These are phyloP conservation scores for Myxozyma udenii DNA, from an alignment of 805 yeast species.

Conservation along the genomic window DNA sequence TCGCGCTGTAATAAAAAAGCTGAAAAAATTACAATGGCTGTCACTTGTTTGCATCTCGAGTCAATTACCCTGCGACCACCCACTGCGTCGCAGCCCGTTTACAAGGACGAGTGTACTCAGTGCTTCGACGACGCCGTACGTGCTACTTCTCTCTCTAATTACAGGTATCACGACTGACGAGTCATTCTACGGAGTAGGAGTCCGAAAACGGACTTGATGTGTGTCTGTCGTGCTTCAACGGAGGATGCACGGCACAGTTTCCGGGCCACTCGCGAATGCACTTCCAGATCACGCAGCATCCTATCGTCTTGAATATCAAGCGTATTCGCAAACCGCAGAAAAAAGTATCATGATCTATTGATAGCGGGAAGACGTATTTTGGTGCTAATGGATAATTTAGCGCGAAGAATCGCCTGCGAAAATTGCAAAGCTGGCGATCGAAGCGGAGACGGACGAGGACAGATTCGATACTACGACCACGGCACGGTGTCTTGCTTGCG, in stretches of 20 bases:
- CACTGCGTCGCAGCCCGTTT: conserved; percentile 44
- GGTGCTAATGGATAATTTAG: conserved; percentile 26
- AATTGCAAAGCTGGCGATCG: conserved; percentile 64
- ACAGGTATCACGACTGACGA: neutral
- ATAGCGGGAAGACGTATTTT: conserved; percentile 26
- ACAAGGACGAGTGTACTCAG: conserved; percentile 87
- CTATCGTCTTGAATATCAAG: conserved; percentile 55
- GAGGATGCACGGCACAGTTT: conserved; percentile 48
- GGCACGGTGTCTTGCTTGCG: conserved; percentile 44
- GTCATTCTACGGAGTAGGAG: conserved; percentile 33
- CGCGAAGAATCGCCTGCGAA: conserved; percentile 44
- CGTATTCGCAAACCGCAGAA: conserved; percentile 32
- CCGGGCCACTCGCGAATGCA: conserved; percentile 63
- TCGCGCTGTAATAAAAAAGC: conserved; percentile 1
- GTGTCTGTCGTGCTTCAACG: conserved; percentile 62
- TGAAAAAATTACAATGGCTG: neutral
- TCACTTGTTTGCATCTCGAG: conserved; percentile 24
- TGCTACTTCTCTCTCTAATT: neutral
- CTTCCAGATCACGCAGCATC: conserved; percentile 50
- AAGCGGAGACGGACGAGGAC: conserved; percentile 61
- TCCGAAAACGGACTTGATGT: conserved; percentile 63
- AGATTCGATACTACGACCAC: conserved; percentile 49
- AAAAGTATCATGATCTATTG: neutral
- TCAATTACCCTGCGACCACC: conserved; percentile 21
- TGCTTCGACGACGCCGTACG: conserved; percentile 66